phyloP scores from a whole-genome alignment of 768 basidiomycete genomes.

The Agrocybe pediades region DNA sequence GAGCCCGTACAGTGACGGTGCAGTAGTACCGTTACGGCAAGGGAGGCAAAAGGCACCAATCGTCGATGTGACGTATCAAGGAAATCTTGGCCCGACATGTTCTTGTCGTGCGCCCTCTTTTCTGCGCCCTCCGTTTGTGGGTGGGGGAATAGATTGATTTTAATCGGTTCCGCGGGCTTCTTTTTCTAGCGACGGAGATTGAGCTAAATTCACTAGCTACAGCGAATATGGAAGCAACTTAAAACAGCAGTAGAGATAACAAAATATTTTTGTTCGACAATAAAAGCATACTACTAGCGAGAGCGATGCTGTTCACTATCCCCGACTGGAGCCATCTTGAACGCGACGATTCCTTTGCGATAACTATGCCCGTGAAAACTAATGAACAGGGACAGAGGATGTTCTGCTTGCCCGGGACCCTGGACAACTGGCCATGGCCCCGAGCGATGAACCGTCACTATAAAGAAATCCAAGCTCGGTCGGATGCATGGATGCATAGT shows the following conservation, averaged over 20 bases:
- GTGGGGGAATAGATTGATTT: no score
- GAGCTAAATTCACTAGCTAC: no score
- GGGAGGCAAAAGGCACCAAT: no score
- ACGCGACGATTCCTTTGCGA: no score
- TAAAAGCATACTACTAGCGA: neutral
- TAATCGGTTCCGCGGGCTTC: neutral
- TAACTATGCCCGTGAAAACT: neutral
- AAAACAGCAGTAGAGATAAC: neutral
- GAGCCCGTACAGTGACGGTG: no score
- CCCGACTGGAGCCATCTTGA: no score
- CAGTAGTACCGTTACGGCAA: no score
- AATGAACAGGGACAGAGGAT: neutral
- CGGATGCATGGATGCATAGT: conserved; percentile 36
- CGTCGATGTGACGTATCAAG: no score
- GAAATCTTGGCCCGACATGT: no score
- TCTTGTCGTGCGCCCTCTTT: no score
- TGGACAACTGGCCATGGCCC: conserved; percentile 44
- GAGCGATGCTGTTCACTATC: no score
- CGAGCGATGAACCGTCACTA: conserved; percentile 41
- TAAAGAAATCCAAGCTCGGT: conserved; percentile 30
- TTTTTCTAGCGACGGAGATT: neutral
- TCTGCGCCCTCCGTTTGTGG: no score
- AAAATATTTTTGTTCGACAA: neutral
- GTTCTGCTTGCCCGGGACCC: conserved; percentile 37
- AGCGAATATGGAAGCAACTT: neutral